A percentile compares a stretch with the other conserved stretches of the same genome.
Conservation (phyloP, 2,329 filamentous ascomycete species). For the Tetracladium maxilliforme region DNA sequence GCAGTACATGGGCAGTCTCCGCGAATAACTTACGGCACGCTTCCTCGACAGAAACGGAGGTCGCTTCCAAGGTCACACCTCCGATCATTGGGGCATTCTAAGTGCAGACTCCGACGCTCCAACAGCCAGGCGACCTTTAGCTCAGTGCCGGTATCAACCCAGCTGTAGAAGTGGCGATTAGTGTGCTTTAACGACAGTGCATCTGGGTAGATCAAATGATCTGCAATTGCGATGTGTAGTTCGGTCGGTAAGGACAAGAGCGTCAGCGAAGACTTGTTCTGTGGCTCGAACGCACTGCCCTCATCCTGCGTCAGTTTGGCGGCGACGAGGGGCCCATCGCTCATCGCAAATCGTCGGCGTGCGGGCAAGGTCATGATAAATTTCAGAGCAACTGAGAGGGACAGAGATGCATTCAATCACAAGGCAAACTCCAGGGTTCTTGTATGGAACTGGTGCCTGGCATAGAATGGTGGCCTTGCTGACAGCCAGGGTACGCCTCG, state of each 20-base stretch:
- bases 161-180: slow-evolving; percentile 43
- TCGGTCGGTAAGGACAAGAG: slow-evolving; percentile 45
- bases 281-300: too few species aligned
- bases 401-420: too few species aligned
- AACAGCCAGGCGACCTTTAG: slow-evolving; percentile 59
- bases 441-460: too few species aligned
- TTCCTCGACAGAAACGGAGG: slow-evolving; percentile 42
- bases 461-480: too few species aligned
- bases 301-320: too few species aligned
- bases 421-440: too few species aligned
- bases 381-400: too few species aligned
- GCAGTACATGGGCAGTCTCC: not conserved
- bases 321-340: too few species aligned
- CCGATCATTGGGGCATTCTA: slow-evolving; percentile 47
- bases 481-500: too few species aligned
- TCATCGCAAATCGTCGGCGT: too few species aligned
- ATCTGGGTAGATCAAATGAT: slow-evolving; percentile 52
- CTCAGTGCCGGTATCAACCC: slow-evolving; percentile 50
- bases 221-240: slow-evolving; percentile 47
- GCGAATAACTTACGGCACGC: slow-evolving; percentile 31
- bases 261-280: too few species aligned
- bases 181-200: slow-evolving; percentile 57
- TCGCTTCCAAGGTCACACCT: slow-evolving; percentile 45
- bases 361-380: too few species aligned
- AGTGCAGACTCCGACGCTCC: slow-evolving; percentile 43